Conservation (phyloP, 768 basidiomycete genomes). For the Lactarius hatsudake region DNA sequence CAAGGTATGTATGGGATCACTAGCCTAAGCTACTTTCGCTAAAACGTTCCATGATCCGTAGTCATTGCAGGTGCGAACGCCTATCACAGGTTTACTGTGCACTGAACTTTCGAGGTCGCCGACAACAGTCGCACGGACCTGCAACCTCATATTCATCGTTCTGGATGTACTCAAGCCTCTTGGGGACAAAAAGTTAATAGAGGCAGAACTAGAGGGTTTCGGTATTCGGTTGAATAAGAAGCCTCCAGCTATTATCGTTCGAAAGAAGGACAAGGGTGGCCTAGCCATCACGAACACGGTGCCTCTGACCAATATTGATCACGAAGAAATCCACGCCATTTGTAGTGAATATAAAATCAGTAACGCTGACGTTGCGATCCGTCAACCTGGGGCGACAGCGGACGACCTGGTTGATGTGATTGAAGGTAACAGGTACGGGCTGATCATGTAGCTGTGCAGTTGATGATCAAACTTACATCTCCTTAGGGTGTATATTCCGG, state of each 20-base stretch:
- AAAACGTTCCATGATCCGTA: conserved; percentile 33
- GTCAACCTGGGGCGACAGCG: conserved; percentile 86
- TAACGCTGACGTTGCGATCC: conserved; percentile 89
- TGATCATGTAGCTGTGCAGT: background rate
- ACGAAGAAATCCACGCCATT: conserved; percentile 94
- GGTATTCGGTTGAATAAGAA: conserved; percentile 95
- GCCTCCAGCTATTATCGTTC: conserved; percentile 81
- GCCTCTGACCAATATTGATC: conserved; percentile 91
- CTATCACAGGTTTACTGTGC: background rate
- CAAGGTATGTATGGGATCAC: conserved; percentile 57
- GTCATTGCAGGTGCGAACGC: conserved; percentile 70
- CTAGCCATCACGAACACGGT: conserved; percentile 96
- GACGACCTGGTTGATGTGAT: conserved; percentile 98
- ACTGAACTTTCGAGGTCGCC: conserved; percentile 17
- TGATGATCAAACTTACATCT: background rate
- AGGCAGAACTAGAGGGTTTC: conserved; percentile 94
- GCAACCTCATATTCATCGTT: conserved; percentile 97
- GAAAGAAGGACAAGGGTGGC: conserved; percentile 88
- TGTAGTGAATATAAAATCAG: conserved; percentile 88
- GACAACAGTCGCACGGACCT: conserved; percentile 85
- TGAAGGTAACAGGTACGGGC: conserved; percentile 86
- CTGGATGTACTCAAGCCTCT: conserved; percentile 98
- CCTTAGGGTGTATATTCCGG: conserved; percentile 85
- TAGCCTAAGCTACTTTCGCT: background rate
- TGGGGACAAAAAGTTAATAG: conserved; percentile 89